Percentiles rank a stretch among this genome's conserved stretches.
phyloP scores from a whole-genome alignment of 176 grass and related monocot species.

The Ensete glaucum region DNA sequence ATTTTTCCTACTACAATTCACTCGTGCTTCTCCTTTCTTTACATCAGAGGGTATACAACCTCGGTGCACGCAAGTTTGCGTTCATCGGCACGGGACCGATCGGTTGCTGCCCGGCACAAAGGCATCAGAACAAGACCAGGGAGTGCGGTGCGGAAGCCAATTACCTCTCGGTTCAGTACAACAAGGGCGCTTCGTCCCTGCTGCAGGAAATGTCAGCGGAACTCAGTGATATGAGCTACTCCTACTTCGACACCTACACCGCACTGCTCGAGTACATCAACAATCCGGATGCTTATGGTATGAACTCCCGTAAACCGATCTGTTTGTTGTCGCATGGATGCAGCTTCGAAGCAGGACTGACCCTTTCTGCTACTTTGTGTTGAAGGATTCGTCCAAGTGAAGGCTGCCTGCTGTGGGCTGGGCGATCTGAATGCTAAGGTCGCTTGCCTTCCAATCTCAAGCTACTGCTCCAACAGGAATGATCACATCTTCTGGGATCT shows the following conservation, averaged over 20 bases:
- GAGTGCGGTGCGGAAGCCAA: conserved; percentile 44
- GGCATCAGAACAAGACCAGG: conserved; percentile 20
- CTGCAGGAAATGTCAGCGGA: conserved; percentile 19
- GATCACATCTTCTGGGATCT: conserved; percentile 74
- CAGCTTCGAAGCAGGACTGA: not conserved
- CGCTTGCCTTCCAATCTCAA: conserved; percentile 44
- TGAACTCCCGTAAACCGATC: not conserved
- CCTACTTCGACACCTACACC: conserved; percentile 33
- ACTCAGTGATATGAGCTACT: conserved; percentile 33
- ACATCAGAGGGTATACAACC: conserved; percentile 45
- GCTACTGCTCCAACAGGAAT: conserved; percentile 51
- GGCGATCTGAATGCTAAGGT: conserved; percentile 71
- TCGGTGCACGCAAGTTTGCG: conserved; percentile 44
- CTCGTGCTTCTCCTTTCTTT: not conserved
- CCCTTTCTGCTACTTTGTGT: not conserved
- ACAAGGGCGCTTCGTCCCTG: conserved; percentile 28
- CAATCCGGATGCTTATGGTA: conserved; percentile 37
- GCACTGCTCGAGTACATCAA: conserved; percentile 33
- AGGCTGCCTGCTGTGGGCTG: conserved; percentile 74
- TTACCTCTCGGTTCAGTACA: conserved; percentile 32
- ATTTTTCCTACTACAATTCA: not conserved
- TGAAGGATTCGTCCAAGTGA: conserved; percentile 43
- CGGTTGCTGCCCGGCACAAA: conserved; percentile 46
- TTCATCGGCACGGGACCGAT: conserved; percentile 42
- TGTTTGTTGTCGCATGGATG: not conserved